Evolutionary conservation across 345 rosid species (phyloP), one percentile per base, ranked within the genome.

Genomic region (Gossypium turneri): DNA sequence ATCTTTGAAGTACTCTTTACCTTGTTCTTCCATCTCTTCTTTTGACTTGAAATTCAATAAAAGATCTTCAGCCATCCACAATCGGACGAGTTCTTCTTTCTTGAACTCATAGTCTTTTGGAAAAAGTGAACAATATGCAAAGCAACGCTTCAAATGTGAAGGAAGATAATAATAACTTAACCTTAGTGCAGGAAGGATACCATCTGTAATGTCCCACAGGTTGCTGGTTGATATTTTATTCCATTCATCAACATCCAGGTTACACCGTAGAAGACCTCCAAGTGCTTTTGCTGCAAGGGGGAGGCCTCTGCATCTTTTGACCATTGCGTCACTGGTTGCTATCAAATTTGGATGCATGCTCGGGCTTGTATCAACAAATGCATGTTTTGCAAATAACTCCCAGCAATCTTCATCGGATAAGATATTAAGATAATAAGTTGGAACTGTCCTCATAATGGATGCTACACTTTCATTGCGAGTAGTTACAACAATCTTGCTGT

Each of bases 1-100:
- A 24, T 25, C 38, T 59, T 59, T 24, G 38, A 59, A 59, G 41
- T 25, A 59, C 63, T 24, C 38, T 24, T 24, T 59, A 59, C 63
- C 63, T 59, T 25, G 38, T 59, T 59, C 63, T 59, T 59, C 63
- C 16, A 12, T 25, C 34, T 59, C 38, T 24, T 25, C 63, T 1
- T 24, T 59, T 4, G 34, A 24, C 12, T 24, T 59, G 41, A 4
- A 59, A 59, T 24, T 15, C 63, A 3, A 12, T 5, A 59, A 24
- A 24, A 59, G 63, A 24, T 12, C 63, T 59, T 59, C 63, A 59
- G 63, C 63, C 63, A 59, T 59, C 63, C 63, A 59, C 38, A 59
- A 25, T 3, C 16, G 41, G 0, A 59, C 0, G 16, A 59, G 38
- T 13, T 59, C 38, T 24, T 59, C 63, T 25, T 59, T 25, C 63